Conservation (phyloP, 1,139 yeast genomes). For the Saccharomyces pastorianus region DNA sequence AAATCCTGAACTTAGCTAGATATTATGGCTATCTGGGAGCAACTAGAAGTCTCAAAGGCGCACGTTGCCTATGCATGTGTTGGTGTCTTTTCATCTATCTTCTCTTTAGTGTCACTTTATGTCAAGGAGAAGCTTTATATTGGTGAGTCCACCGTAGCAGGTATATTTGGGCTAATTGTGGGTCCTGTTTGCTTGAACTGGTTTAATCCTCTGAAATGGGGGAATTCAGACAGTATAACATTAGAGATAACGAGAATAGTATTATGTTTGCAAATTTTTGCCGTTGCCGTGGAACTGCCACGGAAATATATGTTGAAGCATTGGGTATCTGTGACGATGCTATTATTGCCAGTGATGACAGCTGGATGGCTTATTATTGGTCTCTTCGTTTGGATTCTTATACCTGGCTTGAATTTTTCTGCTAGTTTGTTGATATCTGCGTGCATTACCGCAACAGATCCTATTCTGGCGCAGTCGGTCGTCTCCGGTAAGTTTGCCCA, state of each 20-base stretch:
- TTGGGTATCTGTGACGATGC: constrained; percentile 72
- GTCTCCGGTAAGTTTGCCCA: constrained; percentile 98
- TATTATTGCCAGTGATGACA: constrained; percentile 89
- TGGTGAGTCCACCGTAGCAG: constrained; percentile 94
- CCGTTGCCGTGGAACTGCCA: constrained; percentile 95
- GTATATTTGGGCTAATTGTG: constrained; percentile 80
- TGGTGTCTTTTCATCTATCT: constrained; percentile 80
- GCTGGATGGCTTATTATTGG: constrained; percentile 88
- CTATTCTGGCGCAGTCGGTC: constrained; percentile 94
- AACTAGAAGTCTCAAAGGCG: constrained; percentile 43
- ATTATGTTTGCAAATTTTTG: constrained; percentile 87
- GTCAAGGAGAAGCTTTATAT: constrained; percentile 84
- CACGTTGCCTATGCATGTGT: constrained; percentile 91
- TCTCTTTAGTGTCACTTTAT: constrained; percentile 82
- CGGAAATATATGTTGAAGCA: constrained; percentile 86
- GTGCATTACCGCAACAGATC: constrained; percentile 96
- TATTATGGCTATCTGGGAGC: constrained; percentile 33
- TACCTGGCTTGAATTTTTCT: constrained; percentile 74
- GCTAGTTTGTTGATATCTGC: constrained; percentile 79
- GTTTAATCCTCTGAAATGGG: constrained; percentile 89
- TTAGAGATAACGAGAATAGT: constrained; percentile 84
- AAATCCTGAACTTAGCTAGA: background rate
- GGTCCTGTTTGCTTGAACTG: constrained; percentile 90
- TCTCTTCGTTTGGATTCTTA: constrained; percentile 71
- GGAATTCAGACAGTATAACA: constrained; percentile 78